Base-by-base conservation (phyloP, 2,329 filamentous ascomycete species). In the Xylariaceae sp. region DNA sequence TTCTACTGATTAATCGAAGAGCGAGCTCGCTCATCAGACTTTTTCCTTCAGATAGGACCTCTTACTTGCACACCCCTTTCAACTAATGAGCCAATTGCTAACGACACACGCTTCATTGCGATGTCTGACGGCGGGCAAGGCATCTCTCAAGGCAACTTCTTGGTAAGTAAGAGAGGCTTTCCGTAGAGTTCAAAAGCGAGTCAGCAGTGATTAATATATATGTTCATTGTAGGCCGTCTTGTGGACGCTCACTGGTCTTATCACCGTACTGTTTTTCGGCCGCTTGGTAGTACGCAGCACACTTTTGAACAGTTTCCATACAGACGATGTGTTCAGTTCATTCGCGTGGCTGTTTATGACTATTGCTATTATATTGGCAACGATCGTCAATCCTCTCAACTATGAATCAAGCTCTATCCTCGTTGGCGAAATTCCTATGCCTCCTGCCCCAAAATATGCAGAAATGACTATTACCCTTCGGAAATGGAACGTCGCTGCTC, bases 211-310 rank as follows among this genome's bases (percentile, higher is more conserved):
- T 29, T 10, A n/a, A n/a, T n/a, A n/a, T n/a, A n/a, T n/a, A n/a
- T n/a, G n/a, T n/a, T n/a, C n/a, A n/a, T n/a, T n/a, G n/a, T 41
- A 56, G 52, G 52, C 44, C 27, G 45, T 56, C 8, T 22, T 54
- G n/a, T 56, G 48, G 54, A 36, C 23, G 2, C 22, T 56, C 2
- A 27, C 54, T 3, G 42, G 45, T 3, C 10, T 50, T 7, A 40
- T 44, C 8, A 54, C 49, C 4, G 3, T 56, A 6, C 29, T 56
- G 6, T 45, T 55, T 37, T 22, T 11, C 3, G 54, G 54, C 14
- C 47, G 52, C 3, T n/a, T 56, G 23, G 22, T 51, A 6, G 45
- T 56, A 16, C 54, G 54, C 3, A 42, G 38, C 32, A 44, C 44
- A 14, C 10, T 52, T 3, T 27, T 56, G 8, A 55, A 50, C 38